Evolutionary conservation across 2,329 filamentous ascomycete genomes (phyloP).

Genomic region (Leptographium procerum): DNA sequence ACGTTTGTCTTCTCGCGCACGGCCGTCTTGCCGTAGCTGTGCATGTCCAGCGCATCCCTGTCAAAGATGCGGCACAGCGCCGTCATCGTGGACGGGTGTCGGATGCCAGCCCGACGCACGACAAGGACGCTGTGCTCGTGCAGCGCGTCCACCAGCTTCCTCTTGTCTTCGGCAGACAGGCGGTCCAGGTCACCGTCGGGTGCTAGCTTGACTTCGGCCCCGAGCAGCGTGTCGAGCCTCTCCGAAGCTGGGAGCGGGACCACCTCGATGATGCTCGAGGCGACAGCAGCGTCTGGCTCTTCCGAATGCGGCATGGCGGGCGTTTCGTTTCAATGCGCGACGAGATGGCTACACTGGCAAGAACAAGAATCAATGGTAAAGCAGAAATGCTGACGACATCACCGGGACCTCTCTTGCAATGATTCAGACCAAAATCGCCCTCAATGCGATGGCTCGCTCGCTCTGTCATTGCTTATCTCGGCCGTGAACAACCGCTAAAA

Average conservation of each 20-base stretch:
- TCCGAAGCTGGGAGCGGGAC: neutral
- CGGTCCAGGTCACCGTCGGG: neutral
- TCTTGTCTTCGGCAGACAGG: neutral
- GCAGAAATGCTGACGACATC: too few relatives aligned
- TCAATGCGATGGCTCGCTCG: too few relatives aligned
- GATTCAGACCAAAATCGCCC: too few relatives aligned
- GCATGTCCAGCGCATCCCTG: neutral
- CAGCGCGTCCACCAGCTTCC: neutral
- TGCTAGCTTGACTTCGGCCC: neutral
- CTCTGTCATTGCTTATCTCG: too few relatives aligned
- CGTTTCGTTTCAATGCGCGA: too few relatives aligned
- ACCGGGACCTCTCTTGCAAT: too few relatives aligned
- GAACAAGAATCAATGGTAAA: too few relatives aligned
- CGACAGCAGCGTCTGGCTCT: neutral
- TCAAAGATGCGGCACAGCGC: conserved; percentile 2
- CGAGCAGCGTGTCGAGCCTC: neutral
- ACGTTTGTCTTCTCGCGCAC: neutral
- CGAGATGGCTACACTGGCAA: too few relatives aligned
- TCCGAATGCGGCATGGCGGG: neutral
- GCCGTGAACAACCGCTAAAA: too few relatives aligned
- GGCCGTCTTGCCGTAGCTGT: neutral
- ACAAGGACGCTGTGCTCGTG: conserved; percentile 5
- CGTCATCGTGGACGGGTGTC: neutral
- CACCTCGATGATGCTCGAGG: neutral
- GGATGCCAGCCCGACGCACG: neutral